phyloP scores from a whole-genome alignment of 768 basidiomycete species.

The Naganishia vishniacii region DNA sequence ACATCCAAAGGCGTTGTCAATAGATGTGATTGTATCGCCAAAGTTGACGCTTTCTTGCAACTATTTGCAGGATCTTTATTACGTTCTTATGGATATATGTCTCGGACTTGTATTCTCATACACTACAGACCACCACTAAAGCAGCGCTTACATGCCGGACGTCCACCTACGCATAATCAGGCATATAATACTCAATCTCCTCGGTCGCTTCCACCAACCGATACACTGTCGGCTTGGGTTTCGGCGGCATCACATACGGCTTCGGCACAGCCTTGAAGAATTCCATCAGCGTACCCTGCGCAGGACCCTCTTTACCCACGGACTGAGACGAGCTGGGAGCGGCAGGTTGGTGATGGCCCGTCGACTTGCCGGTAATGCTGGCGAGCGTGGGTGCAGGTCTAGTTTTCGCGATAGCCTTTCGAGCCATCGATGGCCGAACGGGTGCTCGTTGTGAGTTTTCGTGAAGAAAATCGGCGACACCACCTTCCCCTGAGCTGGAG shows the following conservation, averaged over 20 bases:
- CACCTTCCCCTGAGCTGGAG: too few species aligned
- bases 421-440: background rate
- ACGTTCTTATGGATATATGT: too few species aligned
- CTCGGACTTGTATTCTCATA: too few species aligned
- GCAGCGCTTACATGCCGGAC: too few species aligned
- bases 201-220: constrained; percentile 8
- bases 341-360: too few species aligned
- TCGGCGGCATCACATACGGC: background rate
- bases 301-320: background rate
- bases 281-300: background rate
- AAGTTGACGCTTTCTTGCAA: too few species aligned
- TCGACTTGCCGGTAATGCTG: background rate
- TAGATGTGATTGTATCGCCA: constrained; percentile 8
- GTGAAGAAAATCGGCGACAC: too few species aligned
- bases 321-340: background rate
- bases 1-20: background rate
- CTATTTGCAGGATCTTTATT: too few species aligned
- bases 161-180: background rate
- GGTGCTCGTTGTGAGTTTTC: background rate
- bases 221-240: constrained; percentile 5
- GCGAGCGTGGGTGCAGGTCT: background rate
- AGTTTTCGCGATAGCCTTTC: background rate
- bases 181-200: constrained; percentile 13
- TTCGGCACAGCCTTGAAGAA: background rate
- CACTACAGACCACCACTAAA: too few species aligned